Base-by-base conservation (phyloP, 495 filamentous ascomycete species). In the Podospora comata region DNA sequence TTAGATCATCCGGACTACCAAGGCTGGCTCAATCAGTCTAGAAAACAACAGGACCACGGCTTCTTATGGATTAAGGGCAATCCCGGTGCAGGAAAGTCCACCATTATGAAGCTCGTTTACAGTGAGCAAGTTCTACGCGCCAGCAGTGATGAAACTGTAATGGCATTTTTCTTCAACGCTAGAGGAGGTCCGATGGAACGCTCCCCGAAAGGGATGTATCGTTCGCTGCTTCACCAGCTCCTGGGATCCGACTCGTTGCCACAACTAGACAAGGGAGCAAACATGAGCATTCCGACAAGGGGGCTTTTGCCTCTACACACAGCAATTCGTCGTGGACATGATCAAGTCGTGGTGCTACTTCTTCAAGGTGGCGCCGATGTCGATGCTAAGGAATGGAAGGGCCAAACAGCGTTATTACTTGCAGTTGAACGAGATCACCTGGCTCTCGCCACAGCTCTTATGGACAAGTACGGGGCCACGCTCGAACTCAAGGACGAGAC, bases 61-160 rank as follows among this genome's bases (percentile, higher is more conserved):
- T 78, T 88, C 57, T 59, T 88, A 13, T 88, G 85, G 85, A 82
- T 88, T 58, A 85, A 79, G 67, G 85, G 85, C 2, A 87, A 87
- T 56, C 83, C 84, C 2, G 84, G 83, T 13, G 72, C 80, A 18
- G 85, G 86, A 5, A 88, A 87, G 71, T 87, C 85, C 16, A 77
- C 72, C 0, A 28, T 77, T 15, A 77, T 77, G 74, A 77, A 77
- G 53, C 74, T 72, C 34, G 62, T 39, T 39, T 53, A 71, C 60
- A 55, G 59, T 19, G 13, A 56, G 63, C 60, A 69, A 62, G 32
- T 60, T 60, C 44, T 62, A 67, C 1, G 23, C 23, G 23, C 23
- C 23, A 23, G 23, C 23, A 23, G 23, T 1, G 23, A 23, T 23
- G 23, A 23, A 23, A 23, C 19, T 5, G 60, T 64, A 5, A 39